Percentiles rank a stretch among this genome's conserved stretches.
phyloP scores from a whole-genome alignment of 208 protist genomes.

The Trypanosoma vivax region DNA sequence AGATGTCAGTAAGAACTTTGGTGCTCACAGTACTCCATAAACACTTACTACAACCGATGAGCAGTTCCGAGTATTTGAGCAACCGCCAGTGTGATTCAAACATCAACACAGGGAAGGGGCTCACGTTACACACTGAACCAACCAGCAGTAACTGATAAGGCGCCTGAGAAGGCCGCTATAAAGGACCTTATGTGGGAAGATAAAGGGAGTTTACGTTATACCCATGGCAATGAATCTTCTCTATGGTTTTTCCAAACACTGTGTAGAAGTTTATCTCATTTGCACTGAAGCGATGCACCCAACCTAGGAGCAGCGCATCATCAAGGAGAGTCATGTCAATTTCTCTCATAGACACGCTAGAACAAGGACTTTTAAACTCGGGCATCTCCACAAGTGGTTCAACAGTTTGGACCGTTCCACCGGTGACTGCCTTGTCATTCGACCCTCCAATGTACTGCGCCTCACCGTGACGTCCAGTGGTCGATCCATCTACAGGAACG shows the following conservation, averaged over 20 bases:
- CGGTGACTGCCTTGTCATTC: conserved; percentile 6
- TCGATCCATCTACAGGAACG: neutral
- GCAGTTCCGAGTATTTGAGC: too few species aligned
- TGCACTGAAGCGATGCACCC: conserved; percentile 56
- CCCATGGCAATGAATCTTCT: conserved; percentile 55
- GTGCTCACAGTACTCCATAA: too few species aligned
- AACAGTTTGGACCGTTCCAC: neutral
- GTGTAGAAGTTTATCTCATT: conserved; percentile 73
- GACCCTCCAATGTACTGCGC: conserved; percentile 54
- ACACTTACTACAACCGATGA: too few species aligned
- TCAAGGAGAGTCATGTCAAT: conserved; percentile 83
- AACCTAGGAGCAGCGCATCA: conserved; percentile 64
- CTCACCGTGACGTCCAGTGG: conserved; percentile 47
- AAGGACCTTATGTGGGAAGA: conserved; percentile 10
- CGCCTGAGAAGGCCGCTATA: too few species aligned
- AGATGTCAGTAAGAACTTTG: too few species aligned
- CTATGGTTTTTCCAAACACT: conserved; percentile 46
- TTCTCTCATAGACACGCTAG: conserved; percentile 67
- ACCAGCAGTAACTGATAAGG: too few species aligned
- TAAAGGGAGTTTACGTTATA: conserved; percentile 74
- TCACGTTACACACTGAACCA: too few species aligned
- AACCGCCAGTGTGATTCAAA: too few species aligned
- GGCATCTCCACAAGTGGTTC: conserved; percentile 22
- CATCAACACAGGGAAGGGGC: too few species aligned
- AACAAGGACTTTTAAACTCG: conserved; percentile 45